A percentile compares a stretch with the other conserved stretches of the same genome.
phyloP scores from a whole-genome alignment of 1,284 basidiomycete species.

The Neonothopanus nambi region DNA sequence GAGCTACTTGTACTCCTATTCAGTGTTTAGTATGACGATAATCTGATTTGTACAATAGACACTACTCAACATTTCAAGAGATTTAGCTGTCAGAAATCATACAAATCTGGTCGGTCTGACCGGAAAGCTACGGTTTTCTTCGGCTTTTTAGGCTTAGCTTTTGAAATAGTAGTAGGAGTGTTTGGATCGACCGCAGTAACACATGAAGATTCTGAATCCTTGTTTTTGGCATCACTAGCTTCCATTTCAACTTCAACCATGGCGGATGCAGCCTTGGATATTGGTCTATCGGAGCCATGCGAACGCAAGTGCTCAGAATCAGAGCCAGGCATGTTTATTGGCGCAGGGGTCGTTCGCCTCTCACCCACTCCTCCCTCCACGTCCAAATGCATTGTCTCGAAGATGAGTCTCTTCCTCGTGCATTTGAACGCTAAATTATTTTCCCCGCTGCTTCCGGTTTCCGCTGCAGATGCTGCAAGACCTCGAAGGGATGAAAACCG shows the following conservation, averaged over 20 bases:
- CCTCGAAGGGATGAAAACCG: conserved; percentile 79
- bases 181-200: background rate
- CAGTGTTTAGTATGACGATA: too few relatives aligned
- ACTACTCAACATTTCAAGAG: background rate
- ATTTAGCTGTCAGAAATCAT: conserved; percentile 45
- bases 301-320: background rate
- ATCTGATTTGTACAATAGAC: background rate
- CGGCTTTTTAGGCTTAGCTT: conserved; percentile 43
- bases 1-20: too few relatives aligned
- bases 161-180: conserved; percentile 4
- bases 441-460: conserved; percentile 66
- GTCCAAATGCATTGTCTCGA: conserved; percentile 93
- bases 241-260: conserved; percentile 28
- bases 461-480: conserved; percentile 53
- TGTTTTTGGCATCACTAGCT: background rate
- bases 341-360: conserved; percentile 67
- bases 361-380: conserved; percentile 91
- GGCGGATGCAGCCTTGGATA: conserved; percentile 15
- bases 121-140: conserved; percentile 73
- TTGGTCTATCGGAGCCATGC: background rate
- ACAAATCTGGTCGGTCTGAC: conserved; percentile 65
- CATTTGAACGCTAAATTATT: conserved; percentile 97
- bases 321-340: background rate
- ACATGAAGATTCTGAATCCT: conserved; percentile 2
- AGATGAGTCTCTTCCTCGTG: conserved; percentile 81